Conservation (phyloP, 495 filamentous ascomycete species). For the Hyphodiscus hymeniophilus region DNA sequence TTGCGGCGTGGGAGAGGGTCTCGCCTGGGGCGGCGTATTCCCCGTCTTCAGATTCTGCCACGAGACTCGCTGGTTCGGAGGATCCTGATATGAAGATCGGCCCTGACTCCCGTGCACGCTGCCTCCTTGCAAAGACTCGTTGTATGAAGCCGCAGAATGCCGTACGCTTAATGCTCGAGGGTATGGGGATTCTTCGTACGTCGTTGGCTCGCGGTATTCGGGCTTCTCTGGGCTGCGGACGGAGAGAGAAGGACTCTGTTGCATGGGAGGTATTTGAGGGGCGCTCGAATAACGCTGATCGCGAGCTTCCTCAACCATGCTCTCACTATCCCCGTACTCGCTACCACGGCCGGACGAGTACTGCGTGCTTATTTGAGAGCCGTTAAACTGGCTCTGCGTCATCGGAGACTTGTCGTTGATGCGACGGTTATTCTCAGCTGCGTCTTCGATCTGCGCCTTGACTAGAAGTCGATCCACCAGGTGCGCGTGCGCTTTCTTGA, state of each 20-base stretch:
- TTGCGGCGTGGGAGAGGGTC: not conserved
- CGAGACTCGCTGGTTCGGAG: conserved; percentile 2
- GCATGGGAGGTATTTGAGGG: not conserved
- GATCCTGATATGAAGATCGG: not conserved
- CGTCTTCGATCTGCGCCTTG: conserved; percentile 38
- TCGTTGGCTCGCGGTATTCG: not conserved
- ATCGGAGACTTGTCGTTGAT: not conserved
- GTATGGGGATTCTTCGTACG: conserved; percentile 3
- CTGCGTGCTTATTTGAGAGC: not conserved
- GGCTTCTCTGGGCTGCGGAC: not conserved
- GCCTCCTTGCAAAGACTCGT: not conserved
- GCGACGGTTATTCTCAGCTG: conserved; percentile 4
- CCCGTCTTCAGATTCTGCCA: conserved; percentile 12
- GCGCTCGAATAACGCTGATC: not conserved
- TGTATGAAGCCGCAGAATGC: not conserved
- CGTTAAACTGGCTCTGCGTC: not conserved
- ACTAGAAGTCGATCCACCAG: conserved; percentile 58
- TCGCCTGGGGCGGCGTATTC: not conserved
- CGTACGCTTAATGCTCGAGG: conserved; percentile 10
- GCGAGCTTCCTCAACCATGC: not conserved
- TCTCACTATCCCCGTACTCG: not conserved
- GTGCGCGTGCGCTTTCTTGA: conserved; percentile 58
- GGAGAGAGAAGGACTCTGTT: not conserved
- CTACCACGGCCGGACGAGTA: not conserved
- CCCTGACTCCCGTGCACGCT: not conserved